phyloP scores from a whole-genome alignment of 345 rosid species.

The Brassica carinata region DNA sequence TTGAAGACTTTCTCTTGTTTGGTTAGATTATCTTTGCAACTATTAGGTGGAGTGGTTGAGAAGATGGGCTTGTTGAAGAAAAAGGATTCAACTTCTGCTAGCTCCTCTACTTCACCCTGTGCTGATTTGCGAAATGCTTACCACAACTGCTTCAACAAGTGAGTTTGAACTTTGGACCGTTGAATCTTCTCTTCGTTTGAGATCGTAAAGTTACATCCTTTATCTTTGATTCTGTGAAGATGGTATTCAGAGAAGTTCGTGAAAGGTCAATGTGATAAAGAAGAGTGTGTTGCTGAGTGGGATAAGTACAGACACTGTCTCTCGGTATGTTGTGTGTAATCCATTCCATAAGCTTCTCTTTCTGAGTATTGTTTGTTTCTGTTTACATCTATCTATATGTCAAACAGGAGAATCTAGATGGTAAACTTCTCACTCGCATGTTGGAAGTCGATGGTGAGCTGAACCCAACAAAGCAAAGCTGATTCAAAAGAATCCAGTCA shows the following conservation, averaged over 20 bases:
- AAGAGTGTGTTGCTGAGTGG: conserved; percentile 76
- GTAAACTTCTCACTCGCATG: conserved; percentile 72
- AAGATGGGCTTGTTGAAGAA: conserved; percentile 47
- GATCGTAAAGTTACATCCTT: neutral
- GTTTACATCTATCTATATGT: neutral
- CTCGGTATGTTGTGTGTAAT: conserved; percentile 44
- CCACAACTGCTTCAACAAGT: conserved; percentile 77
- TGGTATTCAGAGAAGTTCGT: conserved; percentile 90
- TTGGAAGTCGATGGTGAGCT: conserved; percentile 57
- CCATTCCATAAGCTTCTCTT: neutral
- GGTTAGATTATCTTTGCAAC: neutral
- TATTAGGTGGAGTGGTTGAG: too few species aligned
- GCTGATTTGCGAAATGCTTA: conserved; percentile 72
- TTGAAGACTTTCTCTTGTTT: neutral
- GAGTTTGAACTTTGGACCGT: conserved; percentile 23
- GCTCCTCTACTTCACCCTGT: conserved; percentile 68
- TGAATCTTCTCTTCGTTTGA: neutral
- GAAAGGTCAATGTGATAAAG: conserved; percentile 81
- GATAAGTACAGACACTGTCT: conserved; percentile 77
- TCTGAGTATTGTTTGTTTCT: neutral
- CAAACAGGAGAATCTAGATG: conserved; percentile 70
- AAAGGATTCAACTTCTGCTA: conserved; percentile 40
- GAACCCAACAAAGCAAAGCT: conserved; percentile 30
- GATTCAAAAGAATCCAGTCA: conserved; percentile 40
- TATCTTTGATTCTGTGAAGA: conserved; percentile 38